Base-by-base conservation (phyloP, 192 early-diverging fungal genomes). In the Rhizoclosmatium sp. region DNA sequence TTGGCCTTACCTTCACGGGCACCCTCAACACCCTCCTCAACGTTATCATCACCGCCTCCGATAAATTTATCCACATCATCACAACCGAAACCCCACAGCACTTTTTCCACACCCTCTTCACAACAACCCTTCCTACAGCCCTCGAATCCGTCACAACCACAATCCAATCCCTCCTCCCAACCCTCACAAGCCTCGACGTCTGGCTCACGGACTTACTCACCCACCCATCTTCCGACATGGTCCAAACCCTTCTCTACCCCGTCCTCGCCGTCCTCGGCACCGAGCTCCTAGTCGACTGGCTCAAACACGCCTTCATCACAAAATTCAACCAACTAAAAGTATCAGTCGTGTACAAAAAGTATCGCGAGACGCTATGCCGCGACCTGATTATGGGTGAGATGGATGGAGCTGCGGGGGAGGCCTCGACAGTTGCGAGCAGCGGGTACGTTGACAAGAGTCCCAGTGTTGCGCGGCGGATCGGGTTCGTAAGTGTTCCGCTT, bases 291-390 rank as follows among this genome's bases (percentile, higher is more conserved):
- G 96, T 98, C 4, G 97, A 99, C 82, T 98, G 96, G 95, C 83
- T 98, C 69, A 99, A 99, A 83, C 98, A 99, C 82, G 94, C 98
- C 0, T 99, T 99, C 82, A 95, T 99, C 62, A 95, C 94, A 12
- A 98, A 98, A 78, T 97, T 98, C 83, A 99, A 99, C 83, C 92
- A 93, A 75, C 94, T 98, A 74, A 82, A 93, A 41, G 59, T 51
- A 3, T 93, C 95, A 3, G 89, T 91, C 42, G 91, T 98, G 1
- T 99, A 99, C 84, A 89, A 86, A 10, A 89, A 91, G 62, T 99
- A 94, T 79, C 88, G 91, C 3, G 96, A 97, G 74, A 91, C 96
- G 58, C 82, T 99, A 46, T 96, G 95, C 76, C 86, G 92, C 67
- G 98, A 98, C 82, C 76, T 99, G 47, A 90, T 93, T 1, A 87